Conservation (phyloP, 1,284 basidiomycete species). For the Sutorius eximius region DNA sequence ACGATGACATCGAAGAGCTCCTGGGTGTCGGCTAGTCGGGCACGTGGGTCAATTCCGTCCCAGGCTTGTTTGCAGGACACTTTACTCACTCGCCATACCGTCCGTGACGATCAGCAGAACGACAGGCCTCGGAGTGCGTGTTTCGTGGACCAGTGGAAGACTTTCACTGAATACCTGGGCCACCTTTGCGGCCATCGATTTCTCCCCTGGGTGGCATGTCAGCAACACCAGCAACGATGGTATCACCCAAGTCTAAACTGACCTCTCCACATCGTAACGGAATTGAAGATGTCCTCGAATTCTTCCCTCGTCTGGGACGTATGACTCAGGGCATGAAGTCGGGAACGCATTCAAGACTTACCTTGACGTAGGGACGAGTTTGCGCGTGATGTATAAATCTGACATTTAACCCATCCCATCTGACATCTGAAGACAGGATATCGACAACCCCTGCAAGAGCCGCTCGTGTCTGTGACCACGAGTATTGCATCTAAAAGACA, state of each 20-base stretch:
- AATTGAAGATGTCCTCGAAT: constrained; percentile 24
- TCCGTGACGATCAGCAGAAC: constrained; percentile 28
- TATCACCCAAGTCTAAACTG: neutral
- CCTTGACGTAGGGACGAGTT: constrained; percentile 12
- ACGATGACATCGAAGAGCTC: constrained; percentile 17
- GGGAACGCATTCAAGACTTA: neutral
- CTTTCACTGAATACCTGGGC: constrained; percentile 22
- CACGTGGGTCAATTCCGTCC: neutral
- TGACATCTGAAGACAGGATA: constrained; percentile 9
- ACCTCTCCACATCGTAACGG: constrained; percentile 25
- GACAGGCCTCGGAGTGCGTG: constrained; percentile 10
- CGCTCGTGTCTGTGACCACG: constrained; percentile 24
- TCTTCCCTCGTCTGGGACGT: constrained; percentile 17
- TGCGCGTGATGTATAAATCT: constrained; percentile 20
- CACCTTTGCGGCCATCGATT: constrained; percentile 20
- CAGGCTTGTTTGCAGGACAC: too few species aligned
- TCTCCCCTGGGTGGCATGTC: constrained; percentile 13
- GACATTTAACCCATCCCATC: constrained; percentile 24
- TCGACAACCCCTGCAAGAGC: constrained; percentile 22
- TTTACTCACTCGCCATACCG: constrained; percentile 21
- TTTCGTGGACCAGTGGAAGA: constrained; percentile 3
- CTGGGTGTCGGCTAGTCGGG: constrained; percentile 16
- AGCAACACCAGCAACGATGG: neutral
- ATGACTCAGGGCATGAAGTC: neutral
- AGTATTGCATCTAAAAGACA: constrained; percentile 20